Percentiles rank a stretch among this genome's conserved stretches.
Conservation (phyloP, 306 rosid species). For the Cucurbita ficifolia region DNA sequence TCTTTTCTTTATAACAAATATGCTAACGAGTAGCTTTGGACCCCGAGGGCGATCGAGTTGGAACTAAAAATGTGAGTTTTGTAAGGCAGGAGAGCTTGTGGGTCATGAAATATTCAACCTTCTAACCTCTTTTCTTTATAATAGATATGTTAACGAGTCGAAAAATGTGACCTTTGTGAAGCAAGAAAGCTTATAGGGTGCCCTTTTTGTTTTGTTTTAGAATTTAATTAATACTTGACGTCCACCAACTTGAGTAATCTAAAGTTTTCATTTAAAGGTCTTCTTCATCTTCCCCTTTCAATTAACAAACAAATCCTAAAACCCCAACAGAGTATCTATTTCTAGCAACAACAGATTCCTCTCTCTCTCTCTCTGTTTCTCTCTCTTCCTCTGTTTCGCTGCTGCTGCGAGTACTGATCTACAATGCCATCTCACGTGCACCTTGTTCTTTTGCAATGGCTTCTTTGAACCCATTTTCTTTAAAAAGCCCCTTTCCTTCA, state of each 20-base stretch:
- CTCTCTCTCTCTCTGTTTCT: neutral
- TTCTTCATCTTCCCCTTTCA: neutral
- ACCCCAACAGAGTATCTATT: neutral
- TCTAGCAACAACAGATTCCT: neutral
- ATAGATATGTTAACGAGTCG: too few relatives aligned
- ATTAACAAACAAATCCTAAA: neutral
- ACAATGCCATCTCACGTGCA: slow-evolving; percentile 5
- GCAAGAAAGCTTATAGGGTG: too few relatives aligned
- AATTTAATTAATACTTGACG: too few relatives aligned
- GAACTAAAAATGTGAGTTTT: too few relatives aligned
- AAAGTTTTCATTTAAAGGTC: neutral
- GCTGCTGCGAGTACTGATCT: neutral
- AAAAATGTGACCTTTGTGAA: too few relatives aligned
- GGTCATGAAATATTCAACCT: too few relatives aligned
- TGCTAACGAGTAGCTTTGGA: too few relatives aligned
- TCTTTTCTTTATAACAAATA: too few relatives aligned
- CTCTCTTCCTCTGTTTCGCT: neutral
- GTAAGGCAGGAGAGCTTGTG: too few relatives aligned
- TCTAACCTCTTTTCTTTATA: too few relatives aligned
- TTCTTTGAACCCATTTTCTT: neutral
- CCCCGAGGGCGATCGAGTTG: too few relatives aligned
- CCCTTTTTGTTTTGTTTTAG: too few relatives aligned
- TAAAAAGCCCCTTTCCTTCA: neutral
- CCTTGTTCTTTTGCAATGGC: neutral
- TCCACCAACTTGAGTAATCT: neutral